Percentiles rank a stretch among this genome's conserved stretches.
phyloP scores from a whole-genome alignment of 179 eudicot species.

The Gypsophila paniculata region DNA sequence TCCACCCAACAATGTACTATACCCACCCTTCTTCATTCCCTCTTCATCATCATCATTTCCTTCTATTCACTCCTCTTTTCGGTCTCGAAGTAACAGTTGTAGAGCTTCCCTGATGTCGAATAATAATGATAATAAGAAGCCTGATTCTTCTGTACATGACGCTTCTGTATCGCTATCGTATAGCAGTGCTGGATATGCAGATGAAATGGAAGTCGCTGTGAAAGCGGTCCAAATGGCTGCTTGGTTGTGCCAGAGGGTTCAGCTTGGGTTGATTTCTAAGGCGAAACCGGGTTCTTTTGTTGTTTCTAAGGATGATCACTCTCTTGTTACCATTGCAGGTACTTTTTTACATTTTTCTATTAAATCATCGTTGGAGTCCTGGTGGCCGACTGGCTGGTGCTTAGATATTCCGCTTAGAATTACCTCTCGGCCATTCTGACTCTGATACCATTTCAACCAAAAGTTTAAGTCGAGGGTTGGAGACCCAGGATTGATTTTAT shows the following conservation, averaged over 20 bases:
- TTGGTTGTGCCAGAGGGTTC: conserved; percentile 60
- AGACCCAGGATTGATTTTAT: too few relatives aligned
- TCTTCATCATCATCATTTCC: too few relatives aligned
- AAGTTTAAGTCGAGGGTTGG: too few relatives aligned
- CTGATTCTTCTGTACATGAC: not conserved
- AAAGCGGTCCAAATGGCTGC: conserved; percentile 83
- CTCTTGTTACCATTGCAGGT: conserved; percentile 94
- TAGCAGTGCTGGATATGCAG: conserved; percentile 26
- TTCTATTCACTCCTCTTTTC: too few relatives aligned
- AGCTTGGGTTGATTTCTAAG: conserved; percentile 42
- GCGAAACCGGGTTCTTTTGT: conserved; percentile 28
- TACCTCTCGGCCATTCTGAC: too few relatives aligned
- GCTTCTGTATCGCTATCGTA: conserved; percentile 1
- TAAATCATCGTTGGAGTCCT: too few relatives aligned
- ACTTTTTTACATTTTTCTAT: too few relatives aligned
- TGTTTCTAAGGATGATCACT: conserved; percentile 65
- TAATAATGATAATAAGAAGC: too few relatives aligned
- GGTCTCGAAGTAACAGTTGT: too few relatives aligned
- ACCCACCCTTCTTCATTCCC: not conserved
- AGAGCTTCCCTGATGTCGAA: conserved; percentile 19
- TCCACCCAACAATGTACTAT: not conserved
- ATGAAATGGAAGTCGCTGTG: conserved; percentile 73
- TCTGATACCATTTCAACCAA: too few relatives aligned
- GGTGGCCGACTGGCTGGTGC: too few relatives aligned
- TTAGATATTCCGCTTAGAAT: too few relatives aligned